These are phyloP conservation scores for Penicillium sclerotigenum DNA, from an alignment of 2,329 filamentous ascomycete species.

Conservation along the genomic window DNA sequence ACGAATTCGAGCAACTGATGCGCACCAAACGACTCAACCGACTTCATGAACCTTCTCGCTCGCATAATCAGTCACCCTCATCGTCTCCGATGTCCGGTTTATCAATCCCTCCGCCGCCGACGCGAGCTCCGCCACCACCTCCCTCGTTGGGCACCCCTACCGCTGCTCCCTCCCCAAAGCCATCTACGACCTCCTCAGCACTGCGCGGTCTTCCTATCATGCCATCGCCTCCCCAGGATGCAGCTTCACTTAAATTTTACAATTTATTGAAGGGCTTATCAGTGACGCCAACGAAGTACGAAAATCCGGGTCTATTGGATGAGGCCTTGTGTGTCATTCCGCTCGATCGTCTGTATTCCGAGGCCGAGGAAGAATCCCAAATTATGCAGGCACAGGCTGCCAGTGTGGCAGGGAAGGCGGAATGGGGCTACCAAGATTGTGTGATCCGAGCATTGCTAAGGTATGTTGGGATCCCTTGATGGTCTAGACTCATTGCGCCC, in stretches of 20 bases:
- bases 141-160: constrained; percentile 39
- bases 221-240: constrained; percentile 72
- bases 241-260: constrained; percentile 69
- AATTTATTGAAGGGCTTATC: constrained; percentile 83
- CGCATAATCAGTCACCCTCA: constrained; percentile 58
- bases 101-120: constrained; percentile 32
- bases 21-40: constrained; percentile 85
- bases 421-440: constrained; percentile 98
- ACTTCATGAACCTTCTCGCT: constrained; percentile 61
- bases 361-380: constrained; percentile 90
- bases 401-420: constrained; percentile 77
- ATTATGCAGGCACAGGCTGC: constrained; percentile 82
- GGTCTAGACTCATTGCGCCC: constrained; percentile 13
- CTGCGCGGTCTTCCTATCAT: constrained; percentile 63
- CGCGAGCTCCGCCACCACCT: constrained; percentile 38
- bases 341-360: constrained; percentile 83
- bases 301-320: constrained; percentile 91
- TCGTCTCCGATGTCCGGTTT: constrained; percentile 44
- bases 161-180: constrained; percentile 29
- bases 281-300: constrained; percentile 85
- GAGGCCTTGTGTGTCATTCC: constrained; percentile 85
- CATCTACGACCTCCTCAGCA: constrained; percentile 33
- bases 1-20: constrained; percentile 82
- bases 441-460: constrained; percentile 82
- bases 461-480: constrained; percentile 48